Evolutionary conservation across 2,329 filamentous ascomycete genomes (phyloP).

Genomic region (Ophiostoma quercus): DNA sequence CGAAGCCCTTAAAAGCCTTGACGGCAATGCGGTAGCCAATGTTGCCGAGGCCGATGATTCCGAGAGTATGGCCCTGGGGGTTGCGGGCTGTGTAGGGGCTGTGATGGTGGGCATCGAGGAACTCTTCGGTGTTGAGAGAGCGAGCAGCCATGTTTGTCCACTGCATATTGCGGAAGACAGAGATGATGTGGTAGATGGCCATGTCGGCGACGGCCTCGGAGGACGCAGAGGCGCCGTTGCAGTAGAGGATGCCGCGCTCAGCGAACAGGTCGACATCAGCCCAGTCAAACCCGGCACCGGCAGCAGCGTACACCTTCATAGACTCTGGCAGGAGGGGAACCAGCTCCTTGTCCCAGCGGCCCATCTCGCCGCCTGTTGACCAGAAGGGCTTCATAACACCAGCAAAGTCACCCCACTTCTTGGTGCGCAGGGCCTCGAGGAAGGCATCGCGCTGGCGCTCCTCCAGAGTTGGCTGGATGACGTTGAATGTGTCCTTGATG

Average conservation of each 20-base stretch:
- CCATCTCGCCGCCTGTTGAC: conserved; percentile 30
- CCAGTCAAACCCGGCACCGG: conserved; percentile 63
- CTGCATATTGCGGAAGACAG: conserved; percentile 61
- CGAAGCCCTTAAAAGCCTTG: conserved; percentile 49
- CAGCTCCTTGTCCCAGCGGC: conserved; percentile 29
- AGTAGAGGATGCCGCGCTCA: conserved; percentile 59
- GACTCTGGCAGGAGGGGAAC: conserved; percentile 47
- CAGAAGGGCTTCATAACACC: conserved; percentile 35
- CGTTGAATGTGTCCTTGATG: conserved; percentile 43
- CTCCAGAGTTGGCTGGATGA: conserved; percentile 41
- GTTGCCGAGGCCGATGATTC: conserved; percentile 56
- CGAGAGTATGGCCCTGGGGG: conserved; percentile 48
- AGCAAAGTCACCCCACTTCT: conserved; percentile 52
- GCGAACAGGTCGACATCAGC: conserved; percentile 60
- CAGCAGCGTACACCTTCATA: conserved; percentile 59
- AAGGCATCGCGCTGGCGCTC: conserved; percentile 50
- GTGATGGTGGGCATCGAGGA: conserved; percentile 30
- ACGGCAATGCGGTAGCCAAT: conserved; percentile 50
- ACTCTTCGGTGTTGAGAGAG: conserved; percentile 15
- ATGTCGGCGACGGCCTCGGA: conserved; percentile 70
- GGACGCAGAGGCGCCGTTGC: conserved; percentile 65
- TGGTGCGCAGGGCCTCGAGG: conserved; percentile 45
- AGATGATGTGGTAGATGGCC: conserved; percentile 62
- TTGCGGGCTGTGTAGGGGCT: conserved; percentile 47
- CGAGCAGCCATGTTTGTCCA: conserved; percentile 54